These are phyloP conservation scores for Phyllachora maydis DNA, from an alignment of 2,329 filamentous ascomycete species.

Conservation along the genomic window DNA sequence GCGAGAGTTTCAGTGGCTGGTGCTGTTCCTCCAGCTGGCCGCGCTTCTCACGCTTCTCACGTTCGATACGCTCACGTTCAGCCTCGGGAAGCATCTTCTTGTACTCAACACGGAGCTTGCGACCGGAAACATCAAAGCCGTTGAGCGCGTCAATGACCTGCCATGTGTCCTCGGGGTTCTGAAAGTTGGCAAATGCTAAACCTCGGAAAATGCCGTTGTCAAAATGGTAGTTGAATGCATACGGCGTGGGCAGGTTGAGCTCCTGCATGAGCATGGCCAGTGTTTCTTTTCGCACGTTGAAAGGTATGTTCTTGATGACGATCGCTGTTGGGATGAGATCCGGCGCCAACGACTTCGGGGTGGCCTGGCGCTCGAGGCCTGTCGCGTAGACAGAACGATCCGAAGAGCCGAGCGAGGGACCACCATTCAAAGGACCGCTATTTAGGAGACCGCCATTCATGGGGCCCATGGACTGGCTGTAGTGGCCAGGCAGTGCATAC, in stretches of 20 bases:
- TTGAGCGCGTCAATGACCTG: conserved; percentile 88
- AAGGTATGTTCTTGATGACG: conserved; percentile 98
- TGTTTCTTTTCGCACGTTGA: conserved; percentile 93
- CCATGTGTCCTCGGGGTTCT: conserved; percentile 81
- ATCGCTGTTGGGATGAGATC: conserved; percentile 96
- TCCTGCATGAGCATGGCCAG: conserved; percentile 87
- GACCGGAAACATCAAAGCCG: conserved; percentile 82
- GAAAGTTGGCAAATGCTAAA: conserved; percentile 94
- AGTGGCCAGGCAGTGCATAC: conserved; percentile 5
- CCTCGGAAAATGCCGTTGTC: conserved; percentile 95
- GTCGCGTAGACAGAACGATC: too few species aligned
- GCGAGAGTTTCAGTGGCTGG: conserved; percentile 55
- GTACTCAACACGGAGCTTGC: conserved; percentile 91
- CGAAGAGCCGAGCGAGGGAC: too few species aligned
- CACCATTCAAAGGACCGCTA: too few species aligned
- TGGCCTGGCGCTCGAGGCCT: too few species aligned
- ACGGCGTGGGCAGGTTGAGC: conserved; percentile 79
- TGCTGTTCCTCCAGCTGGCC: conserved; percentile 97
- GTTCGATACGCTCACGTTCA: conserved; percentile 86
- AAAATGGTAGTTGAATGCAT: conserved; percentile 99
- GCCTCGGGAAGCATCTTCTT: conserved; percentile 98
- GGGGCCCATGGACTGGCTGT: conserved; percentile 5
- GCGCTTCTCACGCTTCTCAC: conserved; percentile 88
- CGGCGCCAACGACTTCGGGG: conserved; percentile 33
- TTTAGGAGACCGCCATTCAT: too few species aligned